Base-by-base conservation (phyloP, 345 rosid genomes). In the Physaria fendleri region DNA sequence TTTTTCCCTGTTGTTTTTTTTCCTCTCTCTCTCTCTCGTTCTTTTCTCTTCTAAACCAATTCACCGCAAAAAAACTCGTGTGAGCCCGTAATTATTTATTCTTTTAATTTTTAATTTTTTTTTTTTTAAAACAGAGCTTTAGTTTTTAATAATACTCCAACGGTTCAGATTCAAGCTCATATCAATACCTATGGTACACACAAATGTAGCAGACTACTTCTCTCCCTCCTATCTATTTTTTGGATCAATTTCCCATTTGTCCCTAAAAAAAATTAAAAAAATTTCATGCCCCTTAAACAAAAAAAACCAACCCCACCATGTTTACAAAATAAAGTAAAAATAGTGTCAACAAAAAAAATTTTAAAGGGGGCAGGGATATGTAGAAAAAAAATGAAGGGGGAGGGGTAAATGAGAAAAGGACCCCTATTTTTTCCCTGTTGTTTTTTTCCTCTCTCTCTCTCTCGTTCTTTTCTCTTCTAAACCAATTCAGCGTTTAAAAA, bases 381-480 rank as follows among this genome's bases (percentile, higher is more conserved):
- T n/a, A n/a, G n/a, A n/a, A n/a, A n/a, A n/a, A n/a, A n/a, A n/a
- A n/a, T n/a, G n/a, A n/a, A n/a, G n/a, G n/a, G n/a, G n/a, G n/a
- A n/a, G n/a, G n/a, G n/a, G n/a, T n/a, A n/a, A n/a, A n/a, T n/a
- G n/a, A n/a, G n/a, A n/a, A n/a, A n/a, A n/a, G n/a, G n/a, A n/a
- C n/a, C n/a, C n/a, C n/a, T n/a, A n/a, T n/a, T 50, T 32, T 29
- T 37, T 56, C 47, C 13, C 14, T 13, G 50, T 51, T 41, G 21
- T 52, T 57, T 40, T 60, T 45, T 30, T 30, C 13, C 2, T 11
- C 37, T 29, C 55, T 30, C 39, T 33, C 24, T 7, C 28, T 33
- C 73, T 14, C 16, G 40, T 1, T 44, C 25, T 46, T 38, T 54
- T 68, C 68, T 54, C 67, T 62, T 61, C 68, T 61, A 23, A 50